These are phyloP conservation scores for Paxillus involutus DNA, from an alignment of 768 basidiomycete genomes.

Conservation along the genomic window DNA sequence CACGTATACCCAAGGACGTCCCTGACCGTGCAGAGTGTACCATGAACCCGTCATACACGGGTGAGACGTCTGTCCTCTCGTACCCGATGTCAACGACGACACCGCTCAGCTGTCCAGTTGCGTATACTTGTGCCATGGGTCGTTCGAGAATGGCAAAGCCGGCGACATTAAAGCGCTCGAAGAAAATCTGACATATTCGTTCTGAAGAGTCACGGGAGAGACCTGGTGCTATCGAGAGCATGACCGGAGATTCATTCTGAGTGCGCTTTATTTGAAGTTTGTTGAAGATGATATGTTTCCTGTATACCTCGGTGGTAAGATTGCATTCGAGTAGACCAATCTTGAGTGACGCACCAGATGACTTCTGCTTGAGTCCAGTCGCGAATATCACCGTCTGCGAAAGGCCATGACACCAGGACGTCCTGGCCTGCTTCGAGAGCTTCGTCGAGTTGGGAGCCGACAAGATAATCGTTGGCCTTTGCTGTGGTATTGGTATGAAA, in stretches of 20 bases:
- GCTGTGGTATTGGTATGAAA: slow-evolving; percentile 43
- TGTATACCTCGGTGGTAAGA: slow-evolving; percentile 30
- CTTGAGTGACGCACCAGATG: slow-evolving; percentile 60
- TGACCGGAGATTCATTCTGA: slow-evolving; percentile 85
- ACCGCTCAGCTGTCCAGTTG: slow-evolving; percentile 68
- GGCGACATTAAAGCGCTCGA: slow-evolving; percentile 90
- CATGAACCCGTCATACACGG: slow-evolving; percentile 73
- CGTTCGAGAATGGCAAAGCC: slow-evolving; percentile 80
- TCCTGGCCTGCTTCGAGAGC: slow-evolving; percentile 75
- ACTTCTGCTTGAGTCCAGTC: slow-evolving; percentile 90
- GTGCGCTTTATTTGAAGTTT: slow-evolving; percentile 73
- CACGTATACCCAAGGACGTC: slow-evolving; percentile 64
- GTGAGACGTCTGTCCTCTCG: slow-evolving; percentile 73
- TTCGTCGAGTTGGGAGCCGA: slow-evolving; percentile 78
- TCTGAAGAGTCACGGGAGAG: slow-evolving; percentile 70
- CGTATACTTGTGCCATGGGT: slow-evolving; percentile 81
- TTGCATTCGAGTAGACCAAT: background rate
- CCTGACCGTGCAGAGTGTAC: slow-evolving; percentile 51
- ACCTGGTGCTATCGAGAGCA: slow-evolving; percentile 67
- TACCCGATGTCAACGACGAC: slow-evolving; percentile 82
- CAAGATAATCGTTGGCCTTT: slow-evolving; percentile 76
- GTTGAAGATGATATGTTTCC: slow-evolving; percentile 84
- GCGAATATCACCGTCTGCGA: slow-evolving; percentile 65
- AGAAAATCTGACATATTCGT: slow-evolving; percentile 79
- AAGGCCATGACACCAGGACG: slow-evolving; percentile 78